Evolutionary conservation across 306 rosid species (phyloP), one percentile per base, ranked within the genome.

Genomic region (Hippophae gyantsensis): DNA sequence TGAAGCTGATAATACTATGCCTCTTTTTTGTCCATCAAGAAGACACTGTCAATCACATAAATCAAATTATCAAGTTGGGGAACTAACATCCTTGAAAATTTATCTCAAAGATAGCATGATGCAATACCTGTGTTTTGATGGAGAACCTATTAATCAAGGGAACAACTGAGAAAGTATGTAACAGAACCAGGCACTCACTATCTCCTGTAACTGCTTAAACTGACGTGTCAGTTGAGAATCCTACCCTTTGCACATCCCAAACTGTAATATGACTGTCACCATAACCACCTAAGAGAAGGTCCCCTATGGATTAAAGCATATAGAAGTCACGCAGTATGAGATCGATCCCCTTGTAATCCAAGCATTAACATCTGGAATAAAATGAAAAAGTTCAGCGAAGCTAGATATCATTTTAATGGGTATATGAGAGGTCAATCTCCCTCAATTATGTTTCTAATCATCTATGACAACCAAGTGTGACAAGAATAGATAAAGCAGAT

Each of bases 251-350:
- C 62, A 86, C 79, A 65, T 92, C 99, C 99, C 99, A 92, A 57
- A 92, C 67, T 46, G 83, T 83, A 62, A 88, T 73, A 70, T 86
- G 99, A 73, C 96, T 96, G 70, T 87, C 93, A 58, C 80, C 82
- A 42, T 85, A 92, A 74, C 99, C 99, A 65, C 96, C 96, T 64
- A 92, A 75, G 67, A 92, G 96, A 73, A 92, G 76, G 75, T 92
- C 99, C 55, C 95, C 99, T 83, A 96, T 75, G 80, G 96, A 78
- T 78, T 92, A 77, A 92, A 85, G 81, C 86, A 85, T 79, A 92
- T 63, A 42, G 99, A 88, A n/a, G 96, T 85, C 54, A 88, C 9
- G 96, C 73, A 63, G 92, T 81, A 56, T 77, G 72, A 54, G 70
- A 75, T 13, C 85, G 81, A 62, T 92, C 98, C 38, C 89, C 99